A percentile compares a stretch with the other conserved stretches of the same genome.
These are phyloP conservation scores for Rhizopogon vesiculosus DNA, from an alignment of 768 basidiomycete species.

Conservation along the genomic window DNA sequence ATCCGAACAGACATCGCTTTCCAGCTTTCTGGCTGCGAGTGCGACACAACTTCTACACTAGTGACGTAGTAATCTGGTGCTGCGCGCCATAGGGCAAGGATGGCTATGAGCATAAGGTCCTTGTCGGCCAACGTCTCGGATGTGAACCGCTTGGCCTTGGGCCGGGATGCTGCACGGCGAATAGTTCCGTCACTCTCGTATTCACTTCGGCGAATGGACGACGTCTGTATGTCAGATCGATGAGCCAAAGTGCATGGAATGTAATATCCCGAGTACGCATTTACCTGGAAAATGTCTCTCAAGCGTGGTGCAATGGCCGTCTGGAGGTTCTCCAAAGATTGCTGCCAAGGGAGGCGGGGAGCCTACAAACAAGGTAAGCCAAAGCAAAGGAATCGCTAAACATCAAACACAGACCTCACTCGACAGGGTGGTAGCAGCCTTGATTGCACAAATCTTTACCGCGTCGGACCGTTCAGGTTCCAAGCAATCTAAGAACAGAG, in stretches of 20 bases:
- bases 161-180: constrained; percentile 50
- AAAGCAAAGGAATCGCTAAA: neutral
- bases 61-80: constrained; percentile 50
- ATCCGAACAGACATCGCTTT: constrained; percentile 42
- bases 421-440: constrained; percentile 63
- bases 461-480: constrained; percentile 78
- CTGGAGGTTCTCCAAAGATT: constrained; percentile 44
- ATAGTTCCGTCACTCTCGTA: constrained; percentile 51
- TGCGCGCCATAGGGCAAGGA: constrained; percentile 66
- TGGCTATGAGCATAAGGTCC: constrained; percentile 64
- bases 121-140: constrained; percentile 60
- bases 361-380: constrained; percentile 34
- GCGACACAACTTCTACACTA: constrained; percentile 28
- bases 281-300: constrained; percentile 53
- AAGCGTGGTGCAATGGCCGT: constrained; percentile 42
- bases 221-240: constrained; percentile 29
- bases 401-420: constrained; percentile 47
- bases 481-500: constrained; percentile 59
- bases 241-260: neutral
- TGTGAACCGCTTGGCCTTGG: constrained; percentile 55
- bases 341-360: constrained; percentile 51
- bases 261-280: constrained; percentile 3
- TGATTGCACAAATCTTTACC: constrained; percentile 72
- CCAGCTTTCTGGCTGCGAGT: constrained; percentile 26
- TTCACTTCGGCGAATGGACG: constrained; percentile 54